phyloP scores from a whole-genome alignment of 2,329 filamentous ascomycete species.

The Clonostachys rhizophaga region DNA sequence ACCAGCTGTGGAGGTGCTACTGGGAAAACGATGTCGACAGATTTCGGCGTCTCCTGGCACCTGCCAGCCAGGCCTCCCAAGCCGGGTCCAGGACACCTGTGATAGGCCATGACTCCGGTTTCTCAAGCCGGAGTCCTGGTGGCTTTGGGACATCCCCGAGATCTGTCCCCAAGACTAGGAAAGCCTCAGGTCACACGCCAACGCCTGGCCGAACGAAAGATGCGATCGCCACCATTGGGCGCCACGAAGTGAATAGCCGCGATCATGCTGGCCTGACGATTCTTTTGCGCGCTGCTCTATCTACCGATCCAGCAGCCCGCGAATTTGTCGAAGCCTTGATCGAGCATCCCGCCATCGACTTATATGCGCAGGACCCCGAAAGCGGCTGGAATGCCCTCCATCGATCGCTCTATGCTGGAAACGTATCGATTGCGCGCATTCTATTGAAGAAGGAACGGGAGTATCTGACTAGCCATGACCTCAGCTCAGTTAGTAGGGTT shows the following conservation, averaged over 20 bases:
- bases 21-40: constrained; percentile 96
- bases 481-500: constrained; percentile 54
- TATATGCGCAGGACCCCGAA: constrained; percentile 83
- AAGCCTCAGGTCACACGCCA: constrained; percentile 43
- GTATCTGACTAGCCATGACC: constrained; percentile 55
- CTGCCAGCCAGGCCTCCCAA: constrained; percentile 56
- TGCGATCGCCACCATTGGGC: constrained; percentile 32
- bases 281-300: constrained; percentile 79
- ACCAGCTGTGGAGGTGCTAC: constrained; percentile 93
- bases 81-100: constrained; percentile 48
- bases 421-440: constrained; percentile 77
- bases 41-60: constrained; percentile 84
- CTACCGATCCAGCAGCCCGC: constrained; percentile 61
- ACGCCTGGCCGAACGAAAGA: constrained; percentile 34
- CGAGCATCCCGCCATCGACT: constrained; percentile 76
- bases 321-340: constrained; percentile 76
- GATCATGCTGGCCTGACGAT: constrained; percentile 80
- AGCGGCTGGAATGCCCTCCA: constrained; percentile 96
- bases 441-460: constrained; percentile 74
- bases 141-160: constrained; percentile 45
- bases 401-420: constrained; percentile 84
- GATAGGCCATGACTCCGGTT: constrained; percentile 24
- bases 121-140: constrained; percentile 31
- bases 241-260: constrained; percentile 77
- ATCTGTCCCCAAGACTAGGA: constrained; percentile 42